Conservation (phyloP, 139 green algal genomes). For the Picochlorum sp. region DNA sequence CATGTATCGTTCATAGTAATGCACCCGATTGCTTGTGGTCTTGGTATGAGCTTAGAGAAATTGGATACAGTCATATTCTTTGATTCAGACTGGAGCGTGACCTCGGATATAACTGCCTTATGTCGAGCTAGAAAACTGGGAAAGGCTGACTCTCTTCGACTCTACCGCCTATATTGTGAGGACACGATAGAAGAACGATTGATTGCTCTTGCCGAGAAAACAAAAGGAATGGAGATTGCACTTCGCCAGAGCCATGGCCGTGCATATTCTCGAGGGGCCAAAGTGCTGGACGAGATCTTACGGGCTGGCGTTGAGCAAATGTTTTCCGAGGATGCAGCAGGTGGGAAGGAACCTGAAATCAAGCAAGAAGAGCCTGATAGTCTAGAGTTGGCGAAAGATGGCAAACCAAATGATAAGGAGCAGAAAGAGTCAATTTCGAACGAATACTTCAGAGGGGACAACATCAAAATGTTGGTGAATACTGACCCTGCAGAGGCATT, state of each 20-base stretch:
- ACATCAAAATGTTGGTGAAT: slow-evolving; percentile 26
- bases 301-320: slow-evolving; percentile 42
- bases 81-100: slow-evolving; percentile 68
- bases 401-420: background rate
- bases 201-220: slow-evolving; percentile 36
- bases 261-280: slow-evolving; percentile 16
- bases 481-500: slow-evolving; percentile 15
- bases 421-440: slow-evolving; percentile 11
- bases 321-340: slow-evolving; percentile 25
- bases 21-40: slow-evolving; percentile 40
- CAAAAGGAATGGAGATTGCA: slow-evolving; percentile 26
- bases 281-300: slow-evolving; percentile 56
- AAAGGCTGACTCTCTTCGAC: background rate
- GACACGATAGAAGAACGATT: slow-evolving; percentile 50
- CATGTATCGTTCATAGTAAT: slow-evolving; percentile 48
- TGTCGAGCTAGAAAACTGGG: slow-evolving; percentile 38
- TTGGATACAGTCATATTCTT: slow-evolving; percentile 47
- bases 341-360: background rate
- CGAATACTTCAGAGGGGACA: slow-evolving; percentile 7
- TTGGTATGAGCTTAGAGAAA: slow-evolving; percentile 59
- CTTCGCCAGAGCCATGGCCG: slow-evolving; percentile 31
- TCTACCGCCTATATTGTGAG: slow-evolving; percentile 40
- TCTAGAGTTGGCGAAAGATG: background rate
- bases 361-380: slow-evolving; percentile 7
- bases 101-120: slow-evolving; percentile 48